Base-by-base conservation (phyloP, 331 rosid genomes). In the Quercus tomentella region DNA sequence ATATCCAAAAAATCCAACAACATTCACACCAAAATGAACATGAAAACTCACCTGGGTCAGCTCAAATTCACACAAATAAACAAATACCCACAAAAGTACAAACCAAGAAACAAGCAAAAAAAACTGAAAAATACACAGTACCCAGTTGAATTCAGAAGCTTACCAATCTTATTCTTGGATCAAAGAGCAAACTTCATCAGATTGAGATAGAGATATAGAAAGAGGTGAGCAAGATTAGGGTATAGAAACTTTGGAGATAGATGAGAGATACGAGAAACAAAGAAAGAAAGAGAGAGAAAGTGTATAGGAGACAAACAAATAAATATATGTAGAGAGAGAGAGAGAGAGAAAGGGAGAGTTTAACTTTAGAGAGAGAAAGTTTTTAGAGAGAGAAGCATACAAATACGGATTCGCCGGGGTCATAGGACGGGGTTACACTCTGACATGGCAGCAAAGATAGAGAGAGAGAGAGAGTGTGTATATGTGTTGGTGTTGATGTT, bases 371-470 rank as follows among this genome's bases (percentile, higher is more conserved):
- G 89, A 70, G 88, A 86, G 89, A 74, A 49, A 49, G 54, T 49
- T 55, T 80, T 74, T 20, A 72, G 81, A 87, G 84, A 80, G 85
- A 90, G 82, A 89, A 80, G 82, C 88, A 74, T 74, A 87, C 89
- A 88, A 85, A 84, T 87, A 90, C 93, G 94, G 97, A 89, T 83
- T 90, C 97, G 97, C 91, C 94, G 92, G 92, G 92, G 91, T 89
- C 93, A 88, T 83, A 86, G 94, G 94, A 88, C 94, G 90, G 92
- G 95, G 89, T 88, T 89, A 81, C 91, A 71, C 89, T 86, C 97
- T 94, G 97, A 94, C 98, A 92, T 91, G 98, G 97, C 95, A 91
- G 84, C 82, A 74, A 88, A 82, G 90, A 86, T 88, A 78, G 84
- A 78, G 72, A 79, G 79, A 78, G 72, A 79, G 79, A 72, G 82